Evolutionary conservation across 371 early-diverging fungal species (phyloP), one percentile per base, ranked within the genome.

Genomic region (Rhizomucor miehei): DNA sequence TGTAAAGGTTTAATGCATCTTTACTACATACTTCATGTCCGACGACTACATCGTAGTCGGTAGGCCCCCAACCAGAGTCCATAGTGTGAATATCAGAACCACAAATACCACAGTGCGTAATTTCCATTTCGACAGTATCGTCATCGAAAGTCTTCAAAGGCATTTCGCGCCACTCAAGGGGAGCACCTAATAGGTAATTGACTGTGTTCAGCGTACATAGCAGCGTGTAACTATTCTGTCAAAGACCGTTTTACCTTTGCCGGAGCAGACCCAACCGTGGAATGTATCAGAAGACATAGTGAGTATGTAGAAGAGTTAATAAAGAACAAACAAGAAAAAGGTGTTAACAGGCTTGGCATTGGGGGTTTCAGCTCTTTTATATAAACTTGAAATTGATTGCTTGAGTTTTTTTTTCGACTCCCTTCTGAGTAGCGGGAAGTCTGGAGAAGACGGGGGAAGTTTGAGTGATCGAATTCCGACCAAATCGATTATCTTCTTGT

Each of bases 11-110:
- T 38, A 38, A 11, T 38, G 38, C 9, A 16, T 16, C 44, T 44
- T 38, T 14, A 38, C 14, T 5, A 48, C 25, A 48, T 29, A 48
- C 52, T n/a, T 53, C 60, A 36, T 87, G 86, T 48, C 89, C 89
- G 37, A 75, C 79, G 37, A 86, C 79, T 39, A 60, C 60, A 25
- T 88, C 87, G 65, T 75, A 88, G 23, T 57, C 56, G 21, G 86
- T 77, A 34, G 76, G 74, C 1, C 83, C 81, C 89, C 87, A 89
- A 48, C 82, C 88, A 39, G 67, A 65, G 56, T 82, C 84, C 61
- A 87, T 65, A 24, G 85, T 86, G 69, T 88, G 88, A 45, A 84
- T 56, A 52, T 61, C 62, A 8, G 50, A 41, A 21, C 62, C 62
- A 37, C 63, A 59, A 3, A 51, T 48, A 48, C 79, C 82, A 50